A percentile compares a stretch with the other conserved stretches of the same genome.
phyloP scores from a whole-genome alignment of 306 rosid genomes.

The Prunus armeniaca region DNA sequence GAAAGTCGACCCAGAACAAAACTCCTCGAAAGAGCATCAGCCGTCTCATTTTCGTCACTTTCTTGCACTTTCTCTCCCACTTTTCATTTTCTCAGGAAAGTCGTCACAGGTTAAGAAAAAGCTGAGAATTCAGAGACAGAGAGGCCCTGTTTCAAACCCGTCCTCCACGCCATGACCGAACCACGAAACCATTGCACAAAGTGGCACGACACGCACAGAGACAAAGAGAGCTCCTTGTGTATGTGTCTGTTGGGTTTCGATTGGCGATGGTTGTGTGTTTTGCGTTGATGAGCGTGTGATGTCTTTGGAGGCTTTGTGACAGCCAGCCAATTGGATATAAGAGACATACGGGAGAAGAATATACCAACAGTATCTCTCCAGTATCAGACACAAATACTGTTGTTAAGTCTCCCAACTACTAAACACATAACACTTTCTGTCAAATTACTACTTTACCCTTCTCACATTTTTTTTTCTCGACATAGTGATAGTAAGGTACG shows the following conservation, averaged over 20 bases:
- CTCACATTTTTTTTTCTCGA: too few relatives aligned
- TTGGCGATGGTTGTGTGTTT: not conserved
- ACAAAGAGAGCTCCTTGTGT: not conserved
- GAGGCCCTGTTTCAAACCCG: slow-evolving; percentile 43
- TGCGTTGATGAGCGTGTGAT: not conserved
- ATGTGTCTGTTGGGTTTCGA: not conserved
- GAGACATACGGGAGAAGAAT: slow-evolving; percentile 35
- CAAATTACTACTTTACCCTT: slow-evolving; percentile 28
- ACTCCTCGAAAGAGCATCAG: slow-evolving; percentile 18
- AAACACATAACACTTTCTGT: slow-evolving; percentile 14
- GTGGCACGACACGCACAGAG: not conserved
- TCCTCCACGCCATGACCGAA: slow-evolving; percentile 30
- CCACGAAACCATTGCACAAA: slow-evolving; percentile 47
- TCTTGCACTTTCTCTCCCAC: slow-evolving; percentile 3
- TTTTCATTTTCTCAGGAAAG: not conserved
- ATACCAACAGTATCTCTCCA: slow-evolving; percentile 37
- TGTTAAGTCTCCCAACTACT: slow-evolving; percentile 12
- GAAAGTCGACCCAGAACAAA: slow-evolving; percentile 38
- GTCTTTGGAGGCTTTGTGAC: not conserved
- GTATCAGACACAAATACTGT: slow-evolving; percentile 36
- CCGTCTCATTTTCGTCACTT: slow-evolving; percentile 10
- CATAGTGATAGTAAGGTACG: too few relatives aligned
- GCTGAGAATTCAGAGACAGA: slow-evolving; percentile 36
- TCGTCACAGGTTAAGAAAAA: not conserved
- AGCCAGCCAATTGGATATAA: slow-evolving; percentile 28